Evolutionary conservation across 2,329 filamentous ascomycete genomes (phyloP).

Genomic region (Dothideomycetes sp.): DNA sequence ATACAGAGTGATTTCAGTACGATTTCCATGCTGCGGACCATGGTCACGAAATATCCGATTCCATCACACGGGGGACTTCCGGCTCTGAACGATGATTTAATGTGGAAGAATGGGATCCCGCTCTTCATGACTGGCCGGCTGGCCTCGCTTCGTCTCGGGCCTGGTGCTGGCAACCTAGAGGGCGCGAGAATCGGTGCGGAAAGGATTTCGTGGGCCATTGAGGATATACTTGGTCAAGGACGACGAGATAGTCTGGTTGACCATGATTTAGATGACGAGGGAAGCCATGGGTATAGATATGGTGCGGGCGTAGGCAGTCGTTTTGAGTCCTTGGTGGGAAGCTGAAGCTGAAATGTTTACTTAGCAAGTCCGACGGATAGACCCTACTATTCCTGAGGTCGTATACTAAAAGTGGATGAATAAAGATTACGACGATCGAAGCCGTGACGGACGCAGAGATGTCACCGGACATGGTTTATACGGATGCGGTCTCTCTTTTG

Average conservation of each 20-base stretch:
- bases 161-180: constrained; percentile 62
- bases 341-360: not conserved
- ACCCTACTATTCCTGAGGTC: not conserved
- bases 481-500: too few species aligned
- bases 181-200: constrained; percentile 64
- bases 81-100: constrained; percentile 63
- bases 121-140: constrained; percentile 60
- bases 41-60: constrained; percentile 51
- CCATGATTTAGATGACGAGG: constrained; percentile 13
- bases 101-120: constrained; percentile 63
- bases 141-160: constrained; percentile 57
- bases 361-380: not conserved
- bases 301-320: constrained; percentile 31
- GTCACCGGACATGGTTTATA: too few species aligned
- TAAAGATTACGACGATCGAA: too few species aligned
- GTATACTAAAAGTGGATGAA: not conserved
- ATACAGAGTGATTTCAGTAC: constrained; percentile 51
- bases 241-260: constrained; percentile 6
- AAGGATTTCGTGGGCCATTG: constrained; percentile 59
- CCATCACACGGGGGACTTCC: constrained; percentile 55
- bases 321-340: constrained; percentile 23
- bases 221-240: constrained; percentile 40
- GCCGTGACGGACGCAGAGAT: too few species aligned
- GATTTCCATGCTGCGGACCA: constrained; percentile 50
- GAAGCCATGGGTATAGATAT: constrained; percentile 17